Percentiles rank a stretch among this genome's conserved stretches.
These are phyloP conservation scores for Serendipita vermifera DNA, from an alignment of 768 basidiomycete genomes.

Conservation along the genomic window DNA sequence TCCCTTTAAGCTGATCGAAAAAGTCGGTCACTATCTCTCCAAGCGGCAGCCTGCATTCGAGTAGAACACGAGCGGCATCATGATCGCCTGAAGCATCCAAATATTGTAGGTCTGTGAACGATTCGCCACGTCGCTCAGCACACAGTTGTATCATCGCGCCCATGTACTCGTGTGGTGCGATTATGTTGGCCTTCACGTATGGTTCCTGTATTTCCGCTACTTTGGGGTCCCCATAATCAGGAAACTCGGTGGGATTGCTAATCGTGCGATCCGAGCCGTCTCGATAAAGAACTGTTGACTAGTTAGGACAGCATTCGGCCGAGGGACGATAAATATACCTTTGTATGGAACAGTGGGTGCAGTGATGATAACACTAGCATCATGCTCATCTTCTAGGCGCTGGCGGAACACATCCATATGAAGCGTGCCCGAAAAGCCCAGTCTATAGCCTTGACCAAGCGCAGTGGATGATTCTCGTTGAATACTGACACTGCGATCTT, in stretches of 20 bases:
- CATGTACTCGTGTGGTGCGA: slow-evolving; percentile 92
- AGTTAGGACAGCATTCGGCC: not conserved
- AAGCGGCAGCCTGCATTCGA: slow-evolving; percentile 75
- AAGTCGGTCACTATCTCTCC: slow-evolving; percentile 92
- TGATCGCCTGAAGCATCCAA: slow-evolving; percentile 43
- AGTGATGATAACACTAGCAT: slow-evolving; percentile 88
- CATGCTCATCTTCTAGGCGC: slow-evolving; percentile 91
- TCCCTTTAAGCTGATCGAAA: slow-evolving; percentile 87
- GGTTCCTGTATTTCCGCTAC: slow-evolving; percentile 82
- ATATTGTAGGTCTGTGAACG: slow-evolving; percentile 64
- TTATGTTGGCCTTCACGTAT: slow-evolving; percentile 83
- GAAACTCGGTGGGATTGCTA: slow-evolving; percentile 94
- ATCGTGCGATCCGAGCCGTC: slow-evolving; percentile 46
- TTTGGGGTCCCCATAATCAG: slow-evolving; percentile 58
- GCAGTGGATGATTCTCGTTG: slow-evolving; percentile 89
- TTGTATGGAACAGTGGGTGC: slow-evolving; percentile 93
- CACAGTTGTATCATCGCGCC: slow-evolving; percentile 96
- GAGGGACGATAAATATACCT: slow-evolving; percentile 30
- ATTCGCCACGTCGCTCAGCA: slow-evolving; percentile 68
- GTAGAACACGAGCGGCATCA: slow-evolving; percentile 53
- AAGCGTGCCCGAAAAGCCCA: slow-evolving; percentile 89
- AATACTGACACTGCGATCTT: slow-evolving; percentile 74
- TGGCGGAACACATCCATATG: slow-evolving; percentile 97
- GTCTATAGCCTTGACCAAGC: slow-evolving; percentile 84
- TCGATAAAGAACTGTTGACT: slow-evolving; percentile 53